phyloP scores from a whole-genome alignment of 2,329 filamentous ascomycete genomes.

The Botrytis porri region DNA sequence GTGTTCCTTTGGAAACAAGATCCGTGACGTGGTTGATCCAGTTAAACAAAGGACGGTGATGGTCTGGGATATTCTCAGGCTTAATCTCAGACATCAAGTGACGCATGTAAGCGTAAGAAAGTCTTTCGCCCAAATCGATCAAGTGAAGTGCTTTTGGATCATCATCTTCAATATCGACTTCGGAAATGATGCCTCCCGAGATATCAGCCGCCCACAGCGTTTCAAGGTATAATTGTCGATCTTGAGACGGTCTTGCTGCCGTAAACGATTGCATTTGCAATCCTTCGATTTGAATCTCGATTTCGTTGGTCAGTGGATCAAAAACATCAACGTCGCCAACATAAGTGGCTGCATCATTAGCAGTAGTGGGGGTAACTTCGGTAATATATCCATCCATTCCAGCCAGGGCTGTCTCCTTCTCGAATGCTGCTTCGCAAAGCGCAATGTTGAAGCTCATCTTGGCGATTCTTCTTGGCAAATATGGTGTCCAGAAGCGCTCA shows the following conservation, averaged over 20 bases:
- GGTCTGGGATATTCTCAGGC: constrained; percentile 1
- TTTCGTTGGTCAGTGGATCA: constrained; percentile 1
- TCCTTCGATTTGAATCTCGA: constrained; percentile 31
- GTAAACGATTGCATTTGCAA: constrained; percentile 26
- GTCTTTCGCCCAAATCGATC: constrained; percentile 21
- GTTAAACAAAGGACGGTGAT: constrained; percentile 18
- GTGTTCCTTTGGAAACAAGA: constrained; percentile 19
- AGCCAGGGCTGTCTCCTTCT: constrained; percentile 6
- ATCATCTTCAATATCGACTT: constrained; percentile 22
- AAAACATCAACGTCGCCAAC: constrained; percentile 15
- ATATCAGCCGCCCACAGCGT: constrained; percentile 24
- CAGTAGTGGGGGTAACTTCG: constrained; percentile 8
- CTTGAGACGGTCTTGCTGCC: constrained; percentile 26
- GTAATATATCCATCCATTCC: constrained; percentile 18
- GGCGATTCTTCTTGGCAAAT: constrained; percentile 29
- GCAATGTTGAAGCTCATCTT: constrained; percentile 29
- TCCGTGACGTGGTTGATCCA: constrained; percentile 22
- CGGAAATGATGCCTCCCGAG: constrained; percentile 23
- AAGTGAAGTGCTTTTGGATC: constrained; percentile 21
- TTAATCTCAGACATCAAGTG: constrained; percentile 9
- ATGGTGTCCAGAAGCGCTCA: constrained; percentile 25
- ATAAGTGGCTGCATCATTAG: constrained; percentile 5
- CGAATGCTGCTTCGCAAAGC: constrained; percentile 15
- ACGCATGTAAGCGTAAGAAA: constrained; percentile 17
- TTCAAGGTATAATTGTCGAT: constrained; percentile 30